Conservation (phyloP, 345 rosid species). For the Populus pruinosa region DNA sequence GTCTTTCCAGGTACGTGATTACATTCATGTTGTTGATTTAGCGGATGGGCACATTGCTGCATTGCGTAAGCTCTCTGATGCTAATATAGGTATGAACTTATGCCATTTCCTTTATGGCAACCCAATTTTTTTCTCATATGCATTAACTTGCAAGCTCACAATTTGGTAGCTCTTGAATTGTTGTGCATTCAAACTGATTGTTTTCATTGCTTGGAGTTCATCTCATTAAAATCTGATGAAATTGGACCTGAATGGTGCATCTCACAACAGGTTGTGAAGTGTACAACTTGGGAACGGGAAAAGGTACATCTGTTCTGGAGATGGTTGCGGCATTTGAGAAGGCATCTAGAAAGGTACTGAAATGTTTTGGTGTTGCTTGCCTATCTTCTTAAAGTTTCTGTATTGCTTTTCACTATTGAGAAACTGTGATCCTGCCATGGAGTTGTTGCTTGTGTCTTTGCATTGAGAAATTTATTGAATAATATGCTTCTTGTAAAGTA, state of each 20-base stretch:
- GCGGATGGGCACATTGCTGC: conserved; percentile 98
- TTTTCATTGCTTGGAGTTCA: neutral
- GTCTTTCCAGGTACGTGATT: conserved; percentile 76
- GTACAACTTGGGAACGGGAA: conserved; percentile 92
- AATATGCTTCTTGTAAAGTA: neutral
- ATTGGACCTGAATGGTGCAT: neutral
- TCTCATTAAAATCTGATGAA: neutral
- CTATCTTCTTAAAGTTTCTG: neutral
- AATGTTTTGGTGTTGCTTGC: neutral
- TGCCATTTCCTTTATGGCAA: neutral
- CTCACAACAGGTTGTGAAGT: conserved; percentile 69
- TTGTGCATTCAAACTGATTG: neutral
- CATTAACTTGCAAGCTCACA: neutral
- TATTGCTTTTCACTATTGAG: neutral
- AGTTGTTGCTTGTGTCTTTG: neutral
- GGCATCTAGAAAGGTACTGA: conserved; percentile 80
- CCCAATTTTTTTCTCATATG: neutral
- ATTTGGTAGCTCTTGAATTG: neutral
- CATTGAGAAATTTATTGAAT: neutral
- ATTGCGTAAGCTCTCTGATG: conserved; percentile 55
- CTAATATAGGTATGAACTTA: conserved; percentile 49
- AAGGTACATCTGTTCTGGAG: conserved; percentile 93
- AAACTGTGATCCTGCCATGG: neutral
- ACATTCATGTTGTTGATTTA: conserved; percentile 88
- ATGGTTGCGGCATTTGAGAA: conserved; percentile 92